Evolutionary conservation across 371 early-diverging fungal species (phyloP), one percentile per base, ranked within the genome.

Genomic region (Apophysomyces sp.): DNA sequence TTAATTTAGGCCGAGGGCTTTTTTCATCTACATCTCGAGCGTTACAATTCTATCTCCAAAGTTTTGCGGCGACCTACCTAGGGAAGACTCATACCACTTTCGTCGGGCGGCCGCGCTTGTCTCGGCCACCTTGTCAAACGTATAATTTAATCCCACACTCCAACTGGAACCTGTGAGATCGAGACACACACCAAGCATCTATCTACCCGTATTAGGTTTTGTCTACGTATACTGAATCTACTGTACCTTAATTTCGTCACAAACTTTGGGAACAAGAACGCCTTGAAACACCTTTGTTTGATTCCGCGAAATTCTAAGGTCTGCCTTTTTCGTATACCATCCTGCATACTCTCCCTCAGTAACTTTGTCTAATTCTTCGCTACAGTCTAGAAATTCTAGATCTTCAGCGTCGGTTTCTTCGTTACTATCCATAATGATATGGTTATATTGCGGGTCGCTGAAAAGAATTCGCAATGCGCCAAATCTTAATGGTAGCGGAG

Each of bases 251-350:
- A 92, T 49, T n/a, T 84, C 87, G 15, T 83, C 83, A 24, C 84
- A 84, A 21, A 77, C 80, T 37, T 70, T 62, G 1, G 92, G 89
- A 1, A 74, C 30, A n/a, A 92, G 60, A 7, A 56, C 54, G 4
- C 89, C 88, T 70, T 93, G 89, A 51, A 89, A 66, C 0, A 89
- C 88, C 31, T 83, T 84, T 24, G 71, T 84, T 49, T 78, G 79
- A 32, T 78, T 77, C 28, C 86, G 83, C 7, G 52, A 56, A 13
- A 93, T 58, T 15, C 73, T 67, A 44, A 92, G 64, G 60, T 86
- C 76, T 0, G 53, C 67, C 9, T 65, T 29, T 16, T 68, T 63
- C 2, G 49, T 77, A 60, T 29, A 52, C 75, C 78, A 74, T 27
- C 62, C 63, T 0, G 39, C 21, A 56, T 60, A 60, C 49, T 65